phyloP scores from a whole-genome alignment of 2,329 filamentous ascomycete genomes.

The Rugonectria rugulosa region DNA sequence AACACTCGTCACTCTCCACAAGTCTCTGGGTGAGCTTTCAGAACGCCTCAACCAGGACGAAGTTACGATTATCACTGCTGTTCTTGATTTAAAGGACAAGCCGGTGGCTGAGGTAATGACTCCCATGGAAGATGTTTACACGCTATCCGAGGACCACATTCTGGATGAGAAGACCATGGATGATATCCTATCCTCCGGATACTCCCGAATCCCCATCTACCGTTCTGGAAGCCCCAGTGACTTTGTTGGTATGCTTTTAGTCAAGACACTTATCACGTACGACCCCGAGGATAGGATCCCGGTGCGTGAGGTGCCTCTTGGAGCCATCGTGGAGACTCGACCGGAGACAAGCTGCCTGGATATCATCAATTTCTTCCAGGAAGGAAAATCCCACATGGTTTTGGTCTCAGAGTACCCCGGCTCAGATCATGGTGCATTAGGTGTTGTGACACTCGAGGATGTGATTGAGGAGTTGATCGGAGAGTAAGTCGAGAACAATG shows the following conservation, averaged over 20 bases:
- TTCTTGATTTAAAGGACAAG: conserved; percentile 96
- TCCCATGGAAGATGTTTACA: conserved; percentile 96
- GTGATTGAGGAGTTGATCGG: conserved; percentile 99
- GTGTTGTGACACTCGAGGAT: conserved; percentile 95
- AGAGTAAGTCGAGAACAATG: conserved; percentile 69
- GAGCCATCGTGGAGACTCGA: conserved; percentile 92
- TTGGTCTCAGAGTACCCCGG: conserved; percentile 89
- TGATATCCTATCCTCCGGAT: conserved; percentile 88
- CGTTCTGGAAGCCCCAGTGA: conserved; percentile 83
- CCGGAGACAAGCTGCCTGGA: conserved; percentile 96
- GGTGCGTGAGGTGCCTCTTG: conserved; percentile 89
- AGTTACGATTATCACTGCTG: conserved; percentile 97
- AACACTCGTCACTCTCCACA: conserved; percentile 93
- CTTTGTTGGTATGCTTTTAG: conserved; percentile 96
- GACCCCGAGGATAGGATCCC: conserved; percentile 90
- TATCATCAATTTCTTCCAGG: conserved; percentile 99
- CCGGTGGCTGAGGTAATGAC: conserved; percentile 97
- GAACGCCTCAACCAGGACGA: conserved; percentile 96
- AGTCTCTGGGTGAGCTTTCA: conserved; percentile 84
- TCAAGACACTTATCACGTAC: conserved; percentile 99
- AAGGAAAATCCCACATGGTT: conserved; percentile 99
- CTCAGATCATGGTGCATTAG: conserved; percentile 88
- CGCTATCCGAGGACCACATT: conserved; percentile 93
- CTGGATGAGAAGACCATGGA: conserved; percentile 96
- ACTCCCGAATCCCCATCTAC: conserved; percentile 95